phyloP scores from a whole-genome alignment of 2,329 filamentous ascomycete genomes.

The Fusarium staphyleae region DNA sequence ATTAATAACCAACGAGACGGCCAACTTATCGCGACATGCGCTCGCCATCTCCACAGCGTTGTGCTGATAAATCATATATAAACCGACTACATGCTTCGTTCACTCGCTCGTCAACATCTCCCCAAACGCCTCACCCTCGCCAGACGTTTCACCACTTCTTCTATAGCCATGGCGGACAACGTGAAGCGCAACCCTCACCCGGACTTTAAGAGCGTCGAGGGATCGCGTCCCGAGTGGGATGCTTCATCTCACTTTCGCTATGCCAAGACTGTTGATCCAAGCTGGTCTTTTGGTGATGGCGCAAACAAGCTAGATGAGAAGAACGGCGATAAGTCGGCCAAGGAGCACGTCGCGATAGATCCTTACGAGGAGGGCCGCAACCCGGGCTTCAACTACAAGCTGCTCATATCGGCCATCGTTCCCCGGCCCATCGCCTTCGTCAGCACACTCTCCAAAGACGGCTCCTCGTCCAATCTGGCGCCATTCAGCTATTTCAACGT shows the following conservation, averaged over 20 bases:
- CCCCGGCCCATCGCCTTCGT: slow-evolving; percentile 80
- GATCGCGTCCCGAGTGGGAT: slow-evolving; percentile 68
- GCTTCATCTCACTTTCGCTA: slow-evolving; percentile 55
- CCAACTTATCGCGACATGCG: slow-evolving; percentile 7
- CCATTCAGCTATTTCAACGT: slow-evolving; percentile 89
- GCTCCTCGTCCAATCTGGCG: slow-evolving; percentile 73
- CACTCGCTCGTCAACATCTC: not conserved
- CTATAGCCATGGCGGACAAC: slow-evolving; percentile 42
- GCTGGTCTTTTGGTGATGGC: slow-evolving; percentile 72
- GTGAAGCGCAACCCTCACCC: slow-evolving; percentile 65
- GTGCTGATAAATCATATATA: slow-evolving; percentile 2
- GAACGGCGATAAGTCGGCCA: not conserved
- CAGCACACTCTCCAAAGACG: slow-evolving; percentile 65
- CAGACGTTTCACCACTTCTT: slow-evolving; percentile 10
- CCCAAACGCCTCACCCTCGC: slow-evolving; percentile 14
- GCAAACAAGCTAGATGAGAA: slow-evolving; percentile 59
- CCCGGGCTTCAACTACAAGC: slow-evolving; percentile 82
- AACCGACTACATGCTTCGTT: not conserved
- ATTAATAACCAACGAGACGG: slow-evolving; percentile 21
- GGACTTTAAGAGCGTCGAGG: slow-evolving; percentile 78
- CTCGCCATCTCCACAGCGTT: slow-evolving; percentile 12
- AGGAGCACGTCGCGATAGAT: slow-evolving; percentile 79
- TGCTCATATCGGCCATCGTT: slow-evolving; percentile 82
- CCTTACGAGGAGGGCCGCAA: slow-evolving; percentile 76
- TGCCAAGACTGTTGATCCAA: slow-evolving; percentile 69